Percentiles rank a stretch among this genome's conserved stretches.
phyloP scores from a whole-genome alignment of 495 filamentous ascomycete species.

The Durotheca rogersii region DNA sequence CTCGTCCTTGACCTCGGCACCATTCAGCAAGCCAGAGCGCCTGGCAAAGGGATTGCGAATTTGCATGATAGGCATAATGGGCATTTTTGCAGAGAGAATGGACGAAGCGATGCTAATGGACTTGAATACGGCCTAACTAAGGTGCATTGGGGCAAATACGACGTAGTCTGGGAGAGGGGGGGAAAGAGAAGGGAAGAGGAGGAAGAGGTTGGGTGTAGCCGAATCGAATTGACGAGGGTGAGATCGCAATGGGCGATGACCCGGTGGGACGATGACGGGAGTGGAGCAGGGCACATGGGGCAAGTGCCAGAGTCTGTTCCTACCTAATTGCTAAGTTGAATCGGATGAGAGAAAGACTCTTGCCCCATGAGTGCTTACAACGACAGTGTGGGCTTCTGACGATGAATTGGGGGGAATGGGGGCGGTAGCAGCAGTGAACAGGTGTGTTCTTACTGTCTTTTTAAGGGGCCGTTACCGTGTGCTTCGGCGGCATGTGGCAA shows the following conservation, averaged over 20 bases:
- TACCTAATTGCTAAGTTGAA: too few species aligned
- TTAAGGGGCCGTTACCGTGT: too few species aligned
- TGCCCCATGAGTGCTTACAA: too few species aligned
- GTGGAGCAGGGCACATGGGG: neutral
- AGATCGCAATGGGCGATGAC: constrained; percentile 11
- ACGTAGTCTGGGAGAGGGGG: neutral
- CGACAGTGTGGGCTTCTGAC: too few species aligned
- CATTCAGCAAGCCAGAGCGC: constrained; percentile 46
- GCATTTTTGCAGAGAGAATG: constrained; percentile 13
- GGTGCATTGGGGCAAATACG: constrained; percentile 8
- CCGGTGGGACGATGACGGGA: neutral
- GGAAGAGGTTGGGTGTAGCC: constrained; percentile 2
- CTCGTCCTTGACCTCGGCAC: constrained; percentile 52
- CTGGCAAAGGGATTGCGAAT: constrained; percentile 74
- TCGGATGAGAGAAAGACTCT: too few species aligned
- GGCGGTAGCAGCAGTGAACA: too few species aligned
- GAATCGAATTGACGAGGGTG: neutral
- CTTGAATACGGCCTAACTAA: constrained; percentile 4
- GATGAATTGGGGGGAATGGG: too few species aligned
- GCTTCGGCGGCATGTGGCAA: neutral
- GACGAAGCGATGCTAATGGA: constrained; percentile 15
- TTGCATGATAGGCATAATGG: constrained; percentile 58
- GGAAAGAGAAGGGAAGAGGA: neutral
- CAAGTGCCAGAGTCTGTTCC: too few species aligned
- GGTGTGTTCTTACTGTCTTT: too few species aligned